Evolutionary conservation across 768 basidiomycete species (phyloP).

Genomic region (Russula earlei): DNA sequence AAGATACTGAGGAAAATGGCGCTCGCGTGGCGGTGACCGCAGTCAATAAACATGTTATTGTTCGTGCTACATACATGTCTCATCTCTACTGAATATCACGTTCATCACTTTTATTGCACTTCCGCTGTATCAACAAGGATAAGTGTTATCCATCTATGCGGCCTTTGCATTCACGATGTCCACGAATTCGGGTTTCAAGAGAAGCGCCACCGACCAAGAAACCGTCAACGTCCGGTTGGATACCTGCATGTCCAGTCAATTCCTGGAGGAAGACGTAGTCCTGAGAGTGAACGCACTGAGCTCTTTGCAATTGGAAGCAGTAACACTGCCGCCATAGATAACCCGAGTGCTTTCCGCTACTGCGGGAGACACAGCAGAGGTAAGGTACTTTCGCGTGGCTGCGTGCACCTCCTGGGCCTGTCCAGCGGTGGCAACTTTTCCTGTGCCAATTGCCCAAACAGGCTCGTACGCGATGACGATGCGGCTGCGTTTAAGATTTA

Average conservation of each 20-base stretch:
- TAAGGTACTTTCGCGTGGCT: conserved; percentile 69
- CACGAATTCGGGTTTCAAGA: conserved; percentile 93
- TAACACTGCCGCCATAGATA: conserved; percentile 95
- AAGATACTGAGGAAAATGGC: too few relatives aligned
- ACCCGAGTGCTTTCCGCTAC: conserved; percentile 73
- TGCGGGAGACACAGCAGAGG: conserved; percentile 48
- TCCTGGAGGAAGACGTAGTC: neutral
- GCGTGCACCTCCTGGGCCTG: conserved; percentile 92
- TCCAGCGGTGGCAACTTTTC: conserved; percentile 84
- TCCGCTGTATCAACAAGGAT: neutral
- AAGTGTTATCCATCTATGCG: conserved; percentile 5
- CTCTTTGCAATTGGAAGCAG: conserved; percentile 78
- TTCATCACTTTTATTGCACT: neutral
- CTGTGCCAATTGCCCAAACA: conserved; percentile 98
- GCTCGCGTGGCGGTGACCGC: too few relatives aligned
- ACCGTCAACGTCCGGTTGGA: conserved; percentile 81
- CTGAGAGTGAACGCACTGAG: conserved; percentile 47
- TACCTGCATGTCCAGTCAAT: conserved; percentile 35
- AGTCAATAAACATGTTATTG: too few relatives aligned
- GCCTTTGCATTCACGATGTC: conserved; percentile 74
- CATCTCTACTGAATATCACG: neutral
- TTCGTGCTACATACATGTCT: neutral
- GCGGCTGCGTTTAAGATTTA: conserved; percentile 39
- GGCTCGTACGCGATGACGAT: conserved; percentile 96
- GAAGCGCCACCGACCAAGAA: conserved; percentile 98